Evolutionary conservation across 805 yeast genomes (phyloP).

Genomic region (Hanseniaspora nectarophila): DNA sequence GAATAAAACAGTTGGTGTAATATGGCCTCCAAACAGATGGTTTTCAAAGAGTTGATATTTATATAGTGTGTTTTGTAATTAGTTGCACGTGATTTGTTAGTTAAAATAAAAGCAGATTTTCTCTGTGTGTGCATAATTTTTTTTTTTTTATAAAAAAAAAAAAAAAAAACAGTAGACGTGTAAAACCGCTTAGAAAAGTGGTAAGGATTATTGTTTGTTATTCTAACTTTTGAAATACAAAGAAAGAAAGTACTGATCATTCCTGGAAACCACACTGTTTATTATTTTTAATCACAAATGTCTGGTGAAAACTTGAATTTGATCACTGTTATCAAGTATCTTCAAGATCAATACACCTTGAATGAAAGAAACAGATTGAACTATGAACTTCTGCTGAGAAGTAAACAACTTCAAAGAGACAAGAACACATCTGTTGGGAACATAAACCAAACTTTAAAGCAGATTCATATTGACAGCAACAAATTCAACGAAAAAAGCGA

Average conservation of each 20-base stretch:
- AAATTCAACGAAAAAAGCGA: neutral
- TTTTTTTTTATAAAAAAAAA: neutral
- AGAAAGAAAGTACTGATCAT: no score
- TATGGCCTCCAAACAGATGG: constrained; percentile 14
- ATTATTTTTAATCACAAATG: neutral
- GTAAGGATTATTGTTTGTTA: no score
- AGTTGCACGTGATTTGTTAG: neutral
- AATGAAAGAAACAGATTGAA: constrained; percentile 49
- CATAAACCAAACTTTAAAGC: neutral
- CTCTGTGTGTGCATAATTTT: no score
- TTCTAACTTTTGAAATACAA: no score
- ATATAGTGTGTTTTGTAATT: neutral
- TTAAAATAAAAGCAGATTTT: no score
- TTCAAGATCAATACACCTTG: constrained; percentile 51
- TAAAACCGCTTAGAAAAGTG: neutral
- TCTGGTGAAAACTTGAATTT: neutral
- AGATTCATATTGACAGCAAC: neutral
- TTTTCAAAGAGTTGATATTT: neutral
- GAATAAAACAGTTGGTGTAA: neutral
- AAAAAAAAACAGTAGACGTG: neutral
- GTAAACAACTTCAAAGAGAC: constrained; percentile 7
- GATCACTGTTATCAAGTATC: constrained; percentile 40
- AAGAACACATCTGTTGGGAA: neutral
- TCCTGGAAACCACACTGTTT: neutral
- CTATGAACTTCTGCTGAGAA: constrained; percentile 35